phyloP scores from a whole-genome alignment of 1,284 basidiomycete species.

The Heterobasidion parviporum region DNA sequence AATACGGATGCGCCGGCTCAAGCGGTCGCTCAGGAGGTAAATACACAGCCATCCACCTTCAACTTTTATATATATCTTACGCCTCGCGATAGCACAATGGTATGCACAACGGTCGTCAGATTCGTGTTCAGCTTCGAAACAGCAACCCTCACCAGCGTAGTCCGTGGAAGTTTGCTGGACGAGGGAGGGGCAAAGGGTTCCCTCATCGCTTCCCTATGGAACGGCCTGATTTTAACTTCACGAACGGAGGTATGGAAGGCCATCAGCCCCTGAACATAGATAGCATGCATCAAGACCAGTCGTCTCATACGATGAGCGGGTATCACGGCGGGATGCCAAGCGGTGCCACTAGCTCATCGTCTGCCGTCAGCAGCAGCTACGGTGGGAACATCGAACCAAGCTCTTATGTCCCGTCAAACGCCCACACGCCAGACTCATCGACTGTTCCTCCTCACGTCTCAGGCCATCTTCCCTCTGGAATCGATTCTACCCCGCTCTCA shows the following conservation, averaged over 20 bases:
- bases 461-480: background rate
- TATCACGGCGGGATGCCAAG: background rate
- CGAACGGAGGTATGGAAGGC: background rate
- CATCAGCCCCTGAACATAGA: background rate
- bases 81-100: conserved; percentile 50
- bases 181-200: conserved; percentile 10
- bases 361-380: background rate
- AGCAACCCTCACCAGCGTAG: conserved; percentile 18
- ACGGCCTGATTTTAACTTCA: background rate
- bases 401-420: background rate
- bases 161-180: conserved; percentile 15
- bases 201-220: conserved; percentile 4
- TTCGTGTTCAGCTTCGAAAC: conserved; percentile 54
- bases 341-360: background rate
- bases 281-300: background rate
- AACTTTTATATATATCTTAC: background rate
- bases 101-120: conserved; percentile 53
- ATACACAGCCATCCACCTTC: conserved; percentile 1
- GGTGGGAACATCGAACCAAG: background rate
- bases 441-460: background rate
- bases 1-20: conserved; percentile 48
- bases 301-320: background rate
- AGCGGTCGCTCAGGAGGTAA: conserved; percentile 57
- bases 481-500: background rate
- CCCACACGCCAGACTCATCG: background rate